phyloP scores from a whole-genome alignment of 331 rosid genomes.

The Cydonia oblonga region DNA sequence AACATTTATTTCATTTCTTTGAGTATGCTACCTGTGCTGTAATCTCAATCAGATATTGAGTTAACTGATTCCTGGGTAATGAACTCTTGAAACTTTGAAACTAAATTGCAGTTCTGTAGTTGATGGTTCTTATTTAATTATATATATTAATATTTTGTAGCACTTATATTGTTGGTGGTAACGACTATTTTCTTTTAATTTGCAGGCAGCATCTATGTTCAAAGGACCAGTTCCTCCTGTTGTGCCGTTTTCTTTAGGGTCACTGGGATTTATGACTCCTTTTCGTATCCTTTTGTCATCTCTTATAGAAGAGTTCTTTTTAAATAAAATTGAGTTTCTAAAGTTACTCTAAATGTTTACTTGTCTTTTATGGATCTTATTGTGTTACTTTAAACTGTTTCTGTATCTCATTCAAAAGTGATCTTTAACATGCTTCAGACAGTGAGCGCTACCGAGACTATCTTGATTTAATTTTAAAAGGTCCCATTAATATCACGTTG shows the following conservation, averaged over 20 bases:
- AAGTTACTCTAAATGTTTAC: neutral
- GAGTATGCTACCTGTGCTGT: too few species aligned
- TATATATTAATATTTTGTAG: neutral
- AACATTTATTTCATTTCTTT: too few species aligned
- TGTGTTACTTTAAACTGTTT: neutral
- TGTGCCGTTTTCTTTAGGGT: constrained; percentile 89
- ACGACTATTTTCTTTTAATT: constrained; percentile 10
- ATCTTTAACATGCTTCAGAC: constrained; percentile 68
- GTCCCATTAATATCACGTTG: constrained; percentile 81
- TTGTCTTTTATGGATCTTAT: neutral
- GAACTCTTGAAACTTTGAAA: neutral
- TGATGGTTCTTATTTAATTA: neutral
- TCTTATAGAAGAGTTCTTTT: neutral
- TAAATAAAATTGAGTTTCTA: neutral
- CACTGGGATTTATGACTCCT: constrained; percentile 95
- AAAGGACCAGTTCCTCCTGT: constrained; percentile 97
- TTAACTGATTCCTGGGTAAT: neutral
- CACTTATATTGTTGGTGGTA: neutral
- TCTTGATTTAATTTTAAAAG: constrained; percentile 71
- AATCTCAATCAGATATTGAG: too few species aligned
- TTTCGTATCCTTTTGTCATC: constrained; percentile 67
- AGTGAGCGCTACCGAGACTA: constrained; percentile 69
- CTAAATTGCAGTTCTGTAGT: neutral
- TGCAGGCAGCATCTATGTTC: constrained; percentile 98
- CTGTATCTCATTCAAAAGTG: constrained; percentile 11